Conservation (phyloP, 2,329 filamentous ascomycete species). For the Tothia fuscella region DNA sequence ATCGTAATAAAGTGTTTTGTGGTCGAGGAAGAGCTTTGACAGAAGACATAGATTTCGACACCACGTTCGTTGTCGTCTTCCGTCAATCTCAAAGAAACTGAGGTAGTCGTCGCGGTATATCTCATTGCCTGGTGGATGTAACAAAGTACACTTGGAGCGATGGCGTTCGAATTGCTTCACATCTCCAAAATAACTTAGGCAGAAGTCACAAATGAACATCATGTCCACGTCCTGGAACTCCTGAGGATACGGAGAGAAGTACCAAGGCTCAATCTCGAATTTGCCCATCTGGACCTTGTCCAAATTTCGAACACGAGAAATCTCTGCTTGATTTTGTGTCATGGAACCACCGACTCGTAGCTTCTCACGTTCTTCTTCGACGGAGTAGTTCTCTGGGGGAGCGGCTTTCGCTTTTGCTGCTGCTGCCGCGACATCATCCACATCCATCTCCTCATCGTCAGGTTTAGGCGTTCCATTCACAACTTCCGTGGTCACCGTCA, state of each 20-base stretch:
- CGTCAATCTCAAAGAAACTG: slow-evolving; percentile 96
- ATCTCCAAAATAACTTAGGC: slow-evolving; percentile 79
- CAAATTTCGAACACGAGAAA: slow-evolving; percentile 90
- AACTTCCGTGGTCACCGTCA: slow-evolving; percentile 33
- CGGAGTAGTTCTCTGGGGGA: slow-evolving; percentile 48
- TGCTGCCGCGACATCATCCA: slow-evolving; percentile 40
- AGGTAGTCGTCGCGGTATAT: slow-evolving; percentile 92
- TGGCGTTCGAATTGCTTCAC: slow-evolving; percentile 74
- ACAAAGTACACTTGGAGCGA: slow-evolving; percentile 75
- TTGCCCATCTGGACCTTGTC: slow-evolving; percentile 89
- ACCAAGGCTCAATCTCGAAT: slow-evolving; percentile 91
- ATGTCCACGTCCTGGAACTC: slow-evolving; percentile 78
- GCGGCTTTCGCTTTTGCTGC: slow-evolving; percentile 42
- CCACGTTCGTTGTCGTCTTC: slow-evolving; percentile 85
- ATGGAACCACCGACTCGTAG: slow-evolving; percentile 89
- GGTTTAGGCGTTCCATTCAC: slow-evolving; percentile 36
- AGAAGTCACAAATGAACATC: slow-evolving; percentile 96
- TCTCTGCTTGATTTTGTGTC: slow-evolving; percentile 97
- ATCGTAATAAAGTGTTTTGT: slow-evolving; percentile 98
- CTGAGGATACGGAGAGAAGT: slow-evolving; percentile 94
- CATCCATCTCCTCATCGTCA: slow-evolving; percentile 40
- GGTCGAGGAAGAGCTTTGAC: slow-evolving; percentile 92
- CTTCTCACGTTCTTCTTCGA: slow-evolving; percentile 92
- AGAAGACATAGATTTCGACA: slow-evolving; percentile 91
- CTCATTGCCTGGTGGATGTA: slow-evolving; percentile 93